Evolutionary conservation across 2,329 filamentous ascomycete genomes (phyloP).

Genomic region (Paracoccidioides brasiliensis): DNA sequence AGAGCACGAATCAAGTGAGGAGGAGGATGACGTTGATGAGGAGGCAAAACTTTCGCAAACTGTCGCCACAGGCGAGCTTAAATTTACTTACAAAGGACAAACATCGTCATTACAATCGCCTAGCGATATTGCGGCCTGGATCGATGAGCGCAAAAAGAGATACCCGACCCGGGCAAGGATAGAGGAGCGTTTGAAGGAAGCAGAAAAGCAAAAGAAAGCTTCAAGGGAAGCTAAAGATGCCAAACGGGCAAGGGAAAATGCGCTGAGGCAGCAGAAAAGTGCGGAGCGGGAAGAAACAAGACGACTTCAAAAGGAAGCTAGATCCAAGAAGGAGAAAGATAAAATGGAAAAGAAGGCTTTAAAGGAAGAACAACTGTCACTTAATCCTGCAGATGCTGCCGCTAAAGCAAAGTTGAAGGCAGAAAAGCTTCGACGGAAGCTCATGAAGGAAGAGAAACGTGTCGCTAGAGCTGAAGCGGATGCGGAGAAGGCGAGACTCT

Average conservation of each 20-base stretch:
- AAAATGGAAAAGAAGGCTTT: constrained; percentile 15
- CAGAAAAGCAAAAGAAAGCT: constrained; percentile 43
- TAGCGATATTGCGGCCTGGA: constrained; percentile 64
- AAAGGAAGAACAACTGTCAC: constrained; percentile 11
- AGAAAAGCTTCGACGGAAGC: constrained; percentile 31
- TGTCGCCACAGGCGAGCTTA: constrained; percentile 20
- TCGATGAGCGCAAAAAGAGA: constrained; percentile 63
- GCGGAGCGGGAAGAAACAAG: constrained; percentile 25
- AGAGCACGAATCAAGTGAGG: constrained; percentile 34
- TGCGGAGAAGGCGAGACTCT: constrained; percentile 26
- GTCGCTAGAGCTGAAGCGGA: constrained; percentile 34
- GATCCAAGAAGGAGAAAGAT: constrained; percentile 13
- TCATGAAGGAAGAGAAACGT: constrained; percentile 53
- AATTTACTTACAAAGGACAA: constrained; percentile 45
- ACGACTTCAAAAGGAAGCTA: constrained; percentile 22
- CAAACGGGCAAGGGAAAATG: constrained; percentile 31
- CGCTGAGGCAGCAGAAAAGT: constrained; percentile 20
- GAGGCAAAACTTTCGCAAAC: constrained; percentile 28
- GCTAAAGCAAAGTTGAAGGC: constrained; percentile 28
- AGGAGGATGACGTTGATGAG: constrained; percentile 34
- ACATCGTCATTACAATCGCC: constrained; percentile 40
- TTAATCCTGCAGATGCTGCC: constrained; percentile 21
- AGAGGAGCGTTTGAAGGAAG: constrained; percentile 26
- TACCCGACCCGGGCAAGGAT: constrained; percentile 66
- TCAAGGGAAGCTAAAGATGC: constrained; percentile 18